Percentiles rank a stretch among this genome's conserved stretches.
These are phyloP conservation scores for Picochlorum sp. DNA, from an alignment of 139 green algal species.

Conservation along the genomic window DNA sequence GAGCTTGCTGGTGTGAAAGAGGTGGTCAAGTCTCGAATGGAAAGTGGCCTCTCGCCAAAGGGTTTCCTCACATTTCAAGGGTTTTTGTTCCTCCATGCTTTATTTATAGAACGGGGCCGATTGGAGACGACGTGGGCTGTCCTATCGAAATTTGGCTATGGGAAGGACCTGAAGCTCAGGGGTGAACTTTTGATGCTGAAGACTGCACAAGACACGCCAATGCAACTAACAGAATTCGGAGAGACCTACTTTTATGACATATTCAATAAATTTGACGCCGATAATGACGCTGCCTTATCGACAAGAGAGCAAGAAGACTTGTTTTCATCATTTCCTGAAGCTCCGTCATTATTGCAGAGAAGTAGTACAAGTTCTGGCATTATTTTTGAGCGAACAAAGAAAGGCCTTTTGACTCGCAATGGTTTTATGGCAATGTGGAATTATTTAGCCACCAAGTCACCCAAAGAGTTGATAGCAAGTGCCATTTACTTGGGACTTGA, in stretches of 20 bases:
- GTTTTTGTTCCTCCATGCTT: slow-evolving; percentile 88
- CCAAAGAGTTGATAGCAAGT: slow-evolving; percentile 45
- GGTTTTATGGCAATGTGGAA: slow-evolving; percentile 54
- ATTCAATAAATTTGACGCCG: slow-evolving; percentile 45
- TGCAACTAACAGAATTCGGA: slow-evolving; percentile 48
- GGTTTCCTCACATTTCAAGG: slow-evolving; percentile 73
- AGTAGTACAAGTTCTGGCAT: slow-evolving; percentile 16
- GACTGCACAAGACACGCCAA: slow-evolving; percentile 37
- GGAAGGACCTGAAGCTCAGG: slow-evolving; percentile 50
- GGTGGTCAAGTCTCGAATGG: slow-evolving; percentile 62
- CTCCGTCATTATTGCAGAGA: slow-evolving; percentile 18
- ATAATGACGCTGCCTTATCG: slow-evolving; percentile 46
- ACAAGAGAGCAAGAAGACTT: slow-evolving; percentile 38
- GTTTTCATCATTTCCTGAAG: slow-evolving; percentile 45
- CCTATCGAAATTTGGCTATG: slow-evolving; percentile 74
- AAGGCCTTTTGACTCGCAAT: slow-evolving; percentile 31
- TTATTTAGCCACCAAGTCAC: slow-evolving; percentile 32
- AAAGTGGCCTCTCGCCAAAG: slow-evolving; percentile 39
- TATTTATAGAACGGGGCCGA: slow-evolving; percentile 89
- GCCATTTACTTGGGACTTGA: slow-evolving; percentile 65
- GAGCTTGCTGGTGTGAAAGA: slow-evolving; percentile 83
- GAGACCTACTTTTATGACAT: slow-evolving; percentile 42
- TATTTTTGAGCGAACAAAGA: slow-evolving; percentile 33
- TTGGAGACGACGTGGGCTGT: slow-evolving; percentile 88
- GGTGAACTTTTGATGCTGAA: slow-evolving; percentile 46